Evolutionary conservation across 495 filamentous ascomycete genomes (phyloP), one percentile per base, ranked within the genome.

Genomic region (Lasiosphaeria ovina): DNA sequence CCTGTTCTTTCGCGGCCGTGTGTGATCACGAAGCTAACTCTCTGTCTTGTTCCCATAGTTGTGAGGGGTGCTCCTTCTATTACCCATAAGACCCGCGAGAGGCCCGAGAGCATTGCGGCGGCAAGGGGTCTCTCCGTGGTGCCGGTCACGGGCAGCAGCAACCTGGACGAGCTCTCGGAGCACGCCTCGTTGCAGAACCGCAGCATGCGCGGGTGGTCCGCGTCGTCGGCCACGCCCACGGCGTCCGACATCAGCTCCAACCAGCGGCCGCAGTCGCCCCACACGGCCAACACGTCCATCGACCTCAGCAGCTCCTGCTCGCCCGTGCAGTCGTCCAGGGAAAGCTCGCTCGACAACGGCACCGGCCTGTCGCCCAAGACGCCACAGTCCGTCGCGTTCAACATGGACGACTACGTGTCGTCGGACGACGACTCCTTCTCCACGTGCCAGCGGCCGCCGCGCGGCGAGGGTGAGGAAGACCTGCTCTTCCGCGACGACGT

Each of bases 261-360:
- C 47, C 68, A 70, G 9, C 73, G 69, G 14, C 71, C 73, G 4
- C 69, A 71, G 49, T 78, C 74, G 3, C 67, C 69, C 45, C 76
- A 77, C 48, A 78, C 77, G 0, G 73, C 75, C 3, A 74, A 73
- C 35, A 80, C 76, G 4, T 78, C 77, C 0, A 61, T 80, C 54
- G 71, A 79, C 55, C 57, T 77, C 40, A 64, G 66, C 59, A 60
- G 65, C 55, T 58, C 57, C 8, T 53, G 66, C 50, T 58, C 64
- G 40, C 53, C 50, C 1, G 49, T 69, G 48, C 66, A 62, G 31
- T 59, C 54, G 9, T 60, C 60, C 34, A 58, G 62, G n/a, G 62
- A 40, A 16, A 48, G 49, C 48, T 66, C 62, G 12, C 55, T 64
- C 12, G 51, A 60, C 51, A 65, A 55, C 61, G 57, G 48, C 55